These are phyloP conservation scores for Parathielavia hyrcaniae DNA, from an alignment of 495 filamentous ascomycete genomes.

Conservation along the genomic window DNA sequence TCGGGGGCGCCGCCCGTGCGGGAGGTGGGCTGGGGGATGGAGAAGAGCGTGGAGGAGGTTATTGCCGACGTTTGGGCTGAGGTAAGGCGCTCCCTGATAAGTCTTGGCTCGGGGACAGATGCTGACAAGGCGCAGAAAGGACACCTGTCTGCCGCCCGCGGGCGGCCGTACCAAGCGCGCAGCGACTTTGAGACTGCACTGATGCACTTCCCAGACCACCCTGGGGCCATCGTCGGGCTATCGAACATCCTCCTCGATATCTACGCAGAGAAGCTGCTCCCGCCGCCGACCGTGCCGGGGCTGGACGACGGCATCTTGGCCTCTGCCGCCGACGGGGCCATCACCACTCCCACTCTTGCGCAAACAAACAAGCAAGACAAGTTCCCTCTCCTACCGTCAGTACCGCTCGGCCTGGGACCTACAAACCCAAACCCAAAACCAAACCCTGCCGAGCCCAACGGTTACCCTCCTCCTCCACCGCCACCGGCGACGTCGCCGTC, in stretches of 20 bases:
- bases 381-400: conserved; percentile 30
- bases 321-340: conserved; percentile 6
- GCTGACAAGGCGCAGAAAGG: conserved; percentile 56
- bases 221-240: conserved; percentile 71
- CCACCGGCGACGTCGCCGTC: conserved; percentile 10
- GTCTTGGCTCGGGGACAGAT: neutral
- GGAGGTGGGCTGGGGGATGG: conserved; percentile 63
- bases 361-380: conserved; percentile 16
- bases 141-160: conserved; percentile 56
- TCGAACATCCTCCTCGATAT: conserved; percentile 81
- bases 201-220: conserved; percentile 65
- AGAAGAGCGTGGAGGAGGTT: conserved; percentile 69
- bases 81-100: conserved; percentile 46
- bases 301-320: conserved; percentile 15
- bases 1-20: conserved; percentile 45
- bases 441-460: neutral
- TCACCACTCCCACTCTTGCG: conserved; percentile 12
- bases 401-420: conserved; percentile 39
- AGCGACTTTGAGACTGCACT: conserved; percentile 75
- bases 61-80: conserved; percentile 75
- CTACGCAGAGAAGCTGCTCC: conserved; percentile 58
- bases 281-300: conserved; percentile 39
- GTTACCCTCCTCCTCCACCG: neutral
- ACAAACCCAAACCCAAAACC: conserved; percentile 5
- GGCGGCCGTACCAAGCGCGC: conserved; percentile 58